Evolutionary conservation across 441 rosid genomes (phyloP).

Genomic region (Biscutella laevigata): DNA sequence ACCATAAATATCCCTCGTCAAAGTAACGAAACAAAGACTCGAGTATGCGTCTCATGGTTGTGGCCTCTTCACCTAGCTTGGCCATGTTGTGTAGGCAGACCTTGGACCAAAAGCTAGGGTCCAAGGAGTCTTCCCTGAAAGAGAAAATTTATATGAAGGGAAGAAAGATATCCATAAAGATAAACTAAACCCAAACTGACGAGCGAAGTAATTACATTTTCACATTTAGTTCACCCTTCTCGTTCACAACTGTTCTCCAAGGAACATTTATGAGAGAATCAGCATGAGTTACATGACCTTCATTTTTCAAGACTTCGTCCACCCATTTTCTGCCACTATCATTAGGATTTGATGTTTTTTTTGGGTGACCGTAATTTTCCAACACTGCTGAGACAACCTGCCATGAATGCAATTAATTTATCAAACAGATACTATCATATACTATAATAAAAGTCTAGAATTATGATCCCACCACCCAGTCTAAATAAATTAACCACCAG

Average conservation of each 20-base stretch:
- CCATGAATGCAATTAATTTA: slow-evolving; percentile 16
- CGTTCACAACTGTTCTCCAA: slow-evolving; percentile 69
- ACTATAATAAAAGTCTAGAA: neutral
- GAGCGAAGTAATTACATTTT: slow-evolving; percentile 51
- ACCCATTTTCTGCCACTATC: slow-evolving; percentile 57
- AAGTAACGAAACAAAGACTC: slow-evolving; percentile 85
- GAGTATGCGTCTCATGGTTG: slow-evolving; percentile 71
- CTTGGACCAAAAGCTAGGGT: slow-evolving; percentile 87
- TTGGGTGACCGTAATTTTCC: slow-evolving; percentile 66
- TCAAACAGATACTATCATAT: slow-evolving; percentile 2
- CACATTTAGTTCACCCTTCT: slow-evolving; percentile 63
- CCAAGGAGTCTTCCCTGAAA: slow-evolving; percentile 61
- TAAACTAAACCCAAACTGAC: slow-evolving; percentile 5
- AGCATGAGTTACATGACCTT: slow-evolving; percentile 44
- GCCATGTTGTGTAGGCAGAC: slow-evolving; percentile 90
- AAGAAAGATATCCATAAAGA: neutral
- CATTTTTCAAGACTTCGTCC: slow-evolving; percentile 64
- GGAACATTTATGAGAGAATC: slow-evolving; percentile 44
- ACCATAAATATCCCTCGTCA: slow-evolving; percentile 62
- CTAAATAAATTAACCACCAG: neutral
- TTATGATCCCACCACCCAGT: neutral
- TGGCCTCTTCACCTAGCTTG: slow-evolving; percentile 81
- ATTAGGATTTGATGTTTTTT: slow-evolving; percentile 34
- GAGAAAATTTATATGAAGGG: slow-evolving; percentile 14
- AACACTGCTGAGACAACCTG: slow-evolving; percentile 83